These are phyloP conservation scores for Colletotrichum sp. DNA, from an alignment of 2,329 filamentous ascomycete species.

Conservation along the genomic window DNA sequence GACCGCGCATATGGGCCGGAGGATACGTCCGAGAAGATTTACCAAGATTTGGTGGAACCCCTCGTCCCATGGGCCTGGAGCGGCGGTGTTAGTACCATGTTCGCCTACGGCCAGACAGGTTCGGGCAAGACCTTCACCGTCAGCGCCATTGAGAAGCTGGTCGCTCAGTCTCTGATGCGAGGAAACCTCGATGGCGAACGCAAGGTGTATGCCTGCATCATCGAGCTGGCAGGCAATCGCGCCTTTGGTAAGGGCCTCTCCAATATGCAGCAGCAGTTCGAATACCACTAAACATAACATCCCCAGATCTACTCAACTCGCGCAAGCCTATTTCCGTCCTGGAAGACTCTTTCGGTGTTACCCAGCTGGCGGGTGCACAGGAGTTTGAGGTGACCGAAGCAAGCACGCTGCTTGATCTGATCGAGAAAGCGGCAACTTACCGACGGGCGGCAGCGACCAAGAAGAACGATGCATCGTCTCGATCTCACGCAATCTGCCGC, in stretches of 20 bases:
- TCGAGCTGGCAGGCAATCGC: slow-evolving; percentile 44
- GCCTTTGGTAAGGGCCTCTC: slow-evolving; percentile 27
- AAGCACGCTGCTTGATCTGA: slow-evolving; percentile 32
- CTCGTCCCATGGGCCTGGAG: slow-evolving; percentile 50
- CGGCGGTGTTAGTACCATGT: slow-evolving; percentile 53
- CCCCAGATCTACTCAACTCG: slow-evolving; percentile 38
- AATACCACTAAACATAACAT: not conserved
- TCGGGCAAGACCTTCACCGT: slow-evolving; percentile 54
- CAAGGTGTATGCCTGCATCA: slow-evolving; percentile 39
- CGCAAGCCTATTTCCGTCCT: slow-evolving; percentile 47
- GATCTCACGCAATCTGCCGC: slow-evolving; percentile 54
- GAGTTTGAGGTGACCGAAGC: slow-evolving; percentile 39
- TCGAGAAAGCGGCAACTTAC: slow-evolving; percentile 43
- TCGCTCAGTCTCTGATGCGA: slow-evolving; percentile 38
- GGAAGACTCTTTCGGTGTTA: slow-evolving; percentile 49
- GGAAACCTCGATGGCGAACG: slow-evolving; percentile 27
- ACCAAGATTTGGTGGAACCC: slow-evolving; percentile 42
- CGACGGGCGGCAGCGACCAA: slow-evolving; percentile 45
- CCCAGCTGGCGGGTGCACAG: slow-evolving; percentile 47
- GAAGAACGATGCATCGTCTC: slow-evolving; percentile 53
- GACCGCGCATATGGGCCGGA: slow-evolving; percentile 41
- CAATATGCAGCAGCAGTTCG: not conserved
- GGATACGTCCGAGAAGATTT: slow-evolving; percentile 42
- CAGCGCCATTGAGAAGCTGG: slow-evolving; percentile 43
- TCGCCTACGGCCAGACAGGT: slow-evolving; percentile 54